Conservation (phyloP, 2,329 filamentous ascomycete genomes). For the Ascomycota sp. region DNA sequence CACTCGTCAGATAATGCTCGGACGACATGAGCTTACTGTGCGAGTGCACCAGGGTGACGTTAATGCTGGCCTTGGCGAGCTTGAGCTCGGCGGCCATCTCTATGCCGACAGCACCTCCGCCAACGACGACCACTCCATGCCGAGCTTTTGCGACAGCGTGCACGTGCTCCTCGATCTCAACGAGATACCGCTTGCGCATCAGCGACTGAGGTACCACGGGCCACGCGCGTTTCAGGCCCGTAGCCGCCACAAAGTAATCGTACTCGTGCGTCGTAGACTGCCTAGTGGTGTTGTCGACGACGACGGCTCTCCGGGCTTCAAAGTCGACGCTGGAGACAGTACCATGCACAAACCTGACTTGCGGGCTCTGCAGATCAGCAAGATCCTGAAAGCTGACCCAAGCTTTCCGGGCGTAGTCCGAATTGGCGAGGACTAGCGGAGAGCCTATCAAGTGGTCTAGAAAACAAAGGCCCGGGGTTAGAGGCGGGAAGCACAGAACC, state of each 20-base stretch:
- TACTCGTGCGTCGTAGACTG: constrained; percentile 28
- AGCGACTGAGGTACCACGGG: constrained; percentile 52
- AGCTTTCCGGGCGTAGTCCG: constrained; percentile 40
- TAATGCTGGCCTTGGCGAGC: constrained; percentile 37
- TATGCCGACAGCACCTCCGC: constrained; percentile 58
- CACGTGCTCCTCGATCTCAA: constrained; percentile 41
- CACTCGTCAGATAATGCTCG: constrained; percentile 51
- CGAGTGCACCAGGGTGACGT: constrained; percentile 59
- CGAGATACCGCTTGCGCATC: constrained; percentile 39
- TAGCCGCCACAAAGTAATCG: constrained; percentile 56
- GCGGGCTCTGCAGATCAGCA: constrained; percentile 40
- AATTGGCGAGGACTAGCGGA: constrained; percentile 47
- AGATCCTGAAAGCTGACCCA: constrained; percentile 54
- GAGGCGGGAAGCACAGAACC: background rate
- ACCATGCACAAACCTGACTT: constrained; percentile 45
- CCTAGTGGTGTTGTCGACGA: constrained; percentile 27
- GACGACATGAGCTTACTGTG: constrained; percentile 48
- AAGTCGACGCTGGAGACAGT: constrained; percentile 40
- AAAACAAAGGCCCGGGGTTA: constrained; percentile 1
- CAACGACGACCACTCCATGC: constrained; percentile 49
- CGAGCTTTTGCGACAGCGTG: constrained; percentile 27
- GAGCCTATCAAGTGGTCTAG: constrained; percentile 58
- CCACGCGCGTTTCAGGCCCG: constrained; percentile 48
- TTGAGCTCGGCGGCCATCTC: constrained; percentile 71
- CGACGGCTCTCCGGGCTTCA: constrained; percentile 34